Evolutionary conservation across 2,329 filamentous ascomycete genomes (phyloP), one percentile per base, ranked within the genome.

Genomic region (Paramyrothecium roridum): DNA sequence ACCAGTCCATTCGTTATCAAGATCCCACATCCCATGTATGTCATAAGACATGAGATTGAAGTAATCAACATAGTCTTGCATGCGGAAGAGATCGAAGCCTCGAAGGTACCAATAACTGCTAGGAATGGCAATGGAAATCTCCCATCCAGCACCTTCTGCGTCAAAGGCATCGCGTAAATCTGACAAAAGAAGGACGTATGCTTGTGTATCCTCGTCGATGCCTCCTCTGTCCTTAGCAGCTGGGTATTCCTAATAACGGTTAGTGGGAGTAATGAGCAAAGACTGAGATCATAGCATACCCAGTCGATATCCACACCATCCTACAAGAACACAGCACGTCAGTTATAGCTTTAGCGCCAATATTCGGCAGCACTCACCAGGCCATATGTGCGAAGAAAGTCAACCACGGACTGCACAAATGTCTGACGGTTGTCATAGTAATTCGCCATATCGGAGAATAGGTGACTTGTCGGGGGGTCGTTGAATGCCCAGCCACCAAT

Each of bases 11-110:
- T 50, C 23, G n/a, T 50, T 30, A 16, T 26, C 23, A 12, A 30
- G 20, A 23, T 50, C 48, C 48, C 48, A 50, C 21, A 33, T 23
- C 8, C 48, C 48, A 33, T 50, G 22, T 8, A 50, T 26, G 30
- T 50, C 48, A 26, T 50, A 50, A 22, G 21, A 26, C 48, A 50
- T 50, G 8, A 76, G 33, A 49, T 72, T 76, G 52, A 74, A 64
- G 52, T 61, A 72, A 45, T 72, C 63, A 3, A 71, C 63, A 19
- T 55, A n/a, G 3, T 49, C 52, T 12, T 57, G 40, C 8, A 57
- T 20, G 1, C 48, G n/a, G n/a, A 19, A 10, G 8, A 57, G 33
- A 13, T 59, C 33, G 16, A 60, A 60, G 20, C 43, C 20, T 1
- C 33, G 48, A 0, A 60, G 52, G 17, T 60, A 60, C 58, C 58